Base-by-base conservation (phyloP, 2,329 filamentous ascomycete species). In the Simplicillium sp. region DNA sequence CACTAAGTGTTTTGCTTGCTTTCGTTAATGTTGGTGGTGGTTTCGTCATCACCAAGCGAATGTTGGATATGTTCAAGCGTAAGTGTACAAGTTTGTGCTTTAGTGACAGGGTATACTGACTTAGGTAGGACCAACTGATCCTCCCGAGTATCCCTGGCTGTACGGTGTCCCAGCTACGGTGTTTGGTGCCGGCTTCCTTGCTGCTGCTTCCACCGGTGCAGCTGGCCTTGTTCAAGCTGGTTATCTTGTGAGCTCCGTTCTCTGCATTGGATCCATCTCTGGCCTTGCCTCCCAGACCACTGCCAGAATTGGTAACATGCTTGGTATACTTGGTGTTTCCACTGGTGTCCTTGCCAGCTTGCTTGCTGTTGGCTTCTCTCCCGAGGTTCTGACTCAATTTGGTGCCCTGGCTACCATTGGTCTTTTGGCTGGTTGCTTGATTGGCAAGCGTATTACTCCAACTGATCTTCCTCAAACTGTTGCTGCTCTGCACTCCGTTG, bases 31-130 rank as follows among this genome's bases (percentile, higher is more conserved):
- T 95, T 3, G 82, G 84, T 0, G 88, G 88, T 43, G 88, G 88
- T 0, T 95, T 95, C 46, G 84, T 94, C 34, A 87, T 95, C 44
- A 94, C 87, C 3, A 94, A 94, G 64, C 75, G 88, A 47, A 95
- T 95, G 88, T 69, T 95, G 34, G 87, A 94, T 58, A 90, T 90
- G 85, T 90, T 90, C 57, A 84, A 84, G 56, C 75, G 84, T 70
- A 54, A 52, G 73, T 58, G 2, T 13, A 34, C 16, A 29, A 2
- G 6, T 13, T 13, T 13, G 34, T 7, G 8, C 11, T 0, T 7
- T 17, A 5, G 12, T 25, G 20, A 9, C n/a, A 25, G 9, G 20
- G 5, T 25, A 9, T 13, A 34, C 25, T 57, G 41, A 58, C 34
- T 2, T 13, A 12, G 3, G 11, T 40, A 74, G 76, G 80, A 11